phyloP scores from a whole-genome alignment of 805 yeast species.

The Tetrapisispora arboricola region DNA sequence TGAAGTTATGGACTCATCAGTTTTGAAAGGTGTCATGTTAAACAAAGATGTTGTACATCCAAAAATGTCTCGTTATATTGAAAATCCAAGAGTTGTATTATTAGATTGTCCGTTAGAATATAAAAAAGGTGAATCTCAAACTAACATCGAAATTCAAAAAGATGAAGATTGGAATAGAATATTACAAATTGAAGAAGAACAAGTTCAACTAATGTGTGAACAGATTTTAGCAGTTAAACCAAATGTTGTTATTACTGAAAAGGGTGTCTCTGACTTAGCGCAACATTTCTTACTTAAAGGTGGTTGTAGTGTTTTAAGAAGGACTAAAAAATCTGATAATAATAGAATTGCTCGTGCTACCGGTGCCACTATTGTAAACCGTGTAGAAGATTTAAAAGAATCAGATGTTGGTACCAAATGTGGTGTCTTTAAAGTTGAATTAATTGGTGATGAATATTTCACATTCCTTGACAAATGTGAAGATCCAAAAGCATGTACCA shows the following conservation, averaged over 20 bases:
- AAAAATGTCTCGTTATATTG: conserved; percentile 83
- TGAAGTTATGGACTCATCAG: conserved; percentile 80
- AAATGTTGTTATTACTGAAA: conserved; percentile 90
- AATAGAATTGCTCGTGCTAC: conserved; percentile 95
- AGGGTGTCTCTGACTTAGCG: conserved; percentile 96
- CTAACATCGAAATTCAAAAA: conserved; percentile 91
- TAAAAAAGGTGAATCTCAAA: conserved; percentile 98
- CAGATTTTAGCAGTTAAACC: conserved; percentile 78
- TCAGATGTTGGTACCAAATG: conserved; percentile 81
- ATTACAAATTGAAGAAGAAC: conserved; percentile 95
- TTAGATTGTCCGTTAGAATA: conserved; percentile 96
- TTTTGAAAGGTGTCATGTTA: conserved; percentile 82
- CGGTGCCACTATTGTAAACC: conserved; percentile 94
- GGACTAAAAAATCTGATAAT: conserved; percentile 91
- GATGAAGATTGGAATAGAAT: conserved; percentile 95
- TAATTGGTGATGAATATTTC: conserved; percentile 95
- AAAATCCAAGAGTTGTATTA: conserved; percentile 79
- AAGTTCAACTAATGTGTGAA: conserved; percentile 78
- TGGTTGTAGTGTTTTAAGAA: conserved; percentile 83
- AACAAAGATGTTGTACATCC: conserved; percentile 99
- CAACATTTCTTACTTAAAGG: conserved; percentile 93
- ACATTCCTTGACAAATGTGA: conserved; percentile 72
- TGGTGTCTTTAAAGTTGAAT: conserved; percentile 85
- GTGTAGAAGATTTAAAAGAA: conserved; percentile 90
- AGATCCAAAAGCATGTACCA: conserved; percentile 88